Evolutionary conservation across 495 filamentous ascomycete species (phyloP), one percentile per base, ranked within the genome.

Genomic region (Penicillium antarcticum): DNA sequence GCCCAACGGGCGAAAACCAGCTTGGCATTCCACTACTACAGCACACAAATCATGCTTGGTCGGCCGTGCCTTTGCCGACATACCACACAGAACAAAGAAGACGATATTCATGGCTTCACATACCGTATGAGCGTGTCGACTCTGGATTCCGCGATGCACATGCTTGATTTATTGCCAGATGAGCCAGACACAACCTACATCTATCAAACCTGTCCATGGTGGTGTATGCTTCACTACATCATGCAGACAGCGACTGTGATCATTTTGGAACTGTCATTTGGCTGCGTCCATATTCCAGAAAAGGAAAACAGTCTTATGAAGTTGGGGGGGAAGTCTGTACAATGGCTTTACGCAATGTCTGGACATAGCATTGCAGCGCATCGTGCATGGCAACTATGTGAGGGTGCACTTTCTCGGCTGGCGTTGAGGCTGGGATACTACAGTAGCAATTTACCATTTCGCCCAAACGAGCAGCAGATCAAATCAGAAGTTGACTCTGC

Each of bases 51-150:
- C 37, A 70, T 85, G 13, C 70, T 84, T 11, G 78, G 77, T 39
- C 80, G 85, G 6, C 84, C 85, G 4, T 84, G 78, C 59, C 70
- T 87, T 10, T 86, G 82, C 50, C 73, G 78, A 6, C 66, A 79
- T 10, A 80, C 83, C 44, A 69, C 53, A 57, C 72, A 79, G 43
- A 70, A 65, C 37, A 50, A 45, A 3, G 50, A 39, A 5, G 40
- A 63, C 12, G 16, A 51, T 16, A 55, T 52, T 24, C 53, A 59
- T 17, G 68, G 69, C 13, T 86, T 86, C 56, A 83, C 82, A 52
- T 75, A 77, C 38, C 66, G 70, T 21, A 76, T 78, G 56, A 83
- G 81, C 4, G 59, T 73, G 13, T 66, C 68, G 0, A 81, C 82
- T 38, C 61, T 88, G 4, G 62, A 74, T 4, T 79, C 83, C 31